phyloP scores from a whole-genome alignment of 257 asterid species.

The Solanum sitiens region DNA sequence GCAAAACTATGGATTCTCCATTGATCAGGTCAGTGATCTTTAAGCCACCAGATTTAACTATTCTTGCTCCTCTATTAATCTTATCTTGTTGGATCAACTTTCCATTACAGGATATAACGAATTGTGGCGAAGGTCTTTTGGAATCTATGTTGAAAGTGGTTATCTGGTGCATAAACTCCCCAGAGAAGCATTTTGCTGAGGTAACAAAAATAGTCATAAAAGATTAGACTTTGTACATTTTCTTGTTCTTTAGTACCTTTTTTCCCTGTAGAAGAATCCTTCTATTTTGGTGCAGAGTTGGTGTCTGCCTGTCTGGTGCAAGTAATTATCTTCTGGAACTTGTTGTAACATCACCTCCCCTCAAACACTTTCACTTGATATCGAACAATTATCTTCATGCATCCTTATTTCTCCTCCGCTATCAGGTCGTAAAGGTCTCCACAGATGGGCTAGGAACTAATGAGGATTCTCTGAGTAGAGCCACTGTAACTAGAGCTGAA shows the following conservation, averaged over 20 bases:
- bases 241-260: too few species aligned
- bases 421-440: slow-evolving; percentile 46
- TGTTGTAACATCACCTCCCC: not conserved
- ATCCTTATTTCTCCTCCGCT: not conserved
- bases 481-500: slow-evolving; percentile 53
- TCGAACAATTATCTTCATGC: not conserved
- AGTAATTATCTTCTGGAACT: not conserved
- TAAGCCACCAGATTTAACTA: not conserved
- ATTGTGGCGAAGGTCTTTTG: slow-evolving; percentile 37
- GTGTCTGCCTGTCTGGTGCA: not conserved
- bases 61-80: not conserved
- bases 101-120: slow-evolving; percentile 37
- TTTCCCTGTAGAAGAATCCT: not conserved
- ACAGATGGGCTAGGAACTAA: slow-evolving; percentile 66
- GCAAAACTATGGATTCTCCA: slow-evolving; percentile 39
- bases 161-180: slow-evolving; percentile 58
- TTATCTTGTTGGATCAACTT: not conserved
- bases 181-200: slow-evolving; percentile 84
- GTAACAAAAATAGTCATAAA: slow-evolving; percentile 15
- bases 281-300: not conserved
- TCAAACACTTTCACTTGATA: not conserved
- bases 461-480: slow-evolving; percentile 67
- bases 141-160: slow-evolving; percentile 47
- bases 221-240: not conserved
- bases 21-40: slow-evolving; percentile 34